Evolutionary conservation across 495 filamentous ascomycete species (phyloP), one percentile per base, ranked within the genome.

Genomic region (Aspergillus affinis): DNA sequence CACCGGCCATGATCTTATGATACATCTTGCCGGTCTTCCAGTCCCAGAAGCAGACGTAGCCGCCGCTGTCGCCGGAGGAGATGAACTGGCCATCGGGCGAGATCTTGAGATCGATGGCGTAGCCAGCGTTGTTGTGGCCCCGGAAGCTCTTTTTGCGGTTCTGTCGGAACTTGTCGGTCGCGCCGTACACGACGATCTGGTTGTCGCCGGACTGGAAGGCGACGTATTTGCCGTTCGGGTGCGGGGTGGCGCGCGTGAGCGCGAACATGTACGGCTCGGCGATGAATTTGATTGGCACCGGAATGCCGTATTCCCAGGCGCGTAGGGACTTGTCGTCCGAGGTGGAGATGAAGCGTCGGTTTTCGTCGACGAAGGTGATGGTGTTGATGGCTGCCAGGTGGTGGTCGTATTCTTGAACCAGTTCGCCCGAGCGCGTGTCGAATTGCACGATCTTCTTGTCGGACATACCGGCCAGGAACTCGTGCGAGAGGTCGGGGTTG

Each of bases 361-460:
- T 90, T 55, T 95, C 86, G 72, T 97, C 94, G 64, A 95, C 91
- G 72, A 97, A 98, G 44, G 92, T 96, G 67, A 98, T 90, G 9
- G 93, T 98, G 77, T 98, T 98, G 80, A 99, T 86, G n/a, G 93
- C 90, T 45, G 90, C 93, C 54, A 99, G 78, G 68, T 99, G 94
- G 76, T 98, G 93, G 72, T 98, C 93, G 76, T 99, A 99, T 81
- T 98, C 94, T 69, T 99, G 94, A 45, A 96, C 89, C 46, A 93
- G 79, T 65, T 95, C 88, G 61, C 86, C 86, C 9, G 86, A 87
- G 18, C 94, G 84, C 9, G 88, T 93, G 71, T 99, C 94, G 75
- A 96, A 99, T 69, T 99, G 94, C 30, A 99, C 84, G 63, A 99
- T 99, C 79, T 96, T 93, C 76, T 98, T 98, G 77, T 99, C 94